Base-by-base conservation (phyloP, 2,329 filamentous ascomycete species). In the Exophiala calicioides region DNA sequence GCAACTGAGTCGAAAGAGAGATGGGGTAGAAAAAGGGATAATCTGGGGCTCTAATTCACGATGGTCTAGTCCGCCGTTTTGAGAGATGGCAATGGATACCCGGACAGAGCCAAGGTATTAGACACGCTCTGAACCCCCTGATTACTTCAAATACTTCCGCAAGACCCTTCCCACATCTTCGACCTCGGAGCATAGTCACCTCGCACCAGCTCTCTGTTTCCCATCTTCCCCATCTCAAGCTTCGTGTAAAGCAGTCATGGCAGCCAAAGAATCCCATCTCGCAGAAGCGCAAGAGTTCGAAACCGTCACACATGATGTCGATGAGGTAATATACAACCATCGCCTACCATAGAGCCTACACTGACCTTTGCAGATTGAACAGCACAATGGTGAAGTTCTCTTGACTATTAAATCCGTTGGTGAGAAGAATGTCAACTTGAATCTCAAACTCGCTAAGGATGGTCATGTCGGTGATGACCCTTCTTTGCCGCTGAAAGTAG, bases 361-460 rank as follows among this genome's bases (percentile, higher is more conserved):
- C 32, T 35, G 32, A 35, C 32, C n/a, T 19, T 18, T 13, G 32
- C 35, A 38, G 35, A 38, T 38, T 16, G 35, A 38, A 26, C 20
- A 12, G 19, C 16, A 38, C 35, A 38, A 38, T 13, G 35, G 35
- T 24, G 35, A 38, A 23, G 23, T 38, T 38, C 35, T 38, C 13
- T 23, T 38, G 8, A 18, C 16, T 8, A 18, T 38, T 13, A 24
- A 18, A 15, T 15, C 35, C 5, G 35, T n/a, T n/a, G n/a, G n/a
- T n/a, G n/a, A 7, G 35, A 26, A 21, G 27, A 38, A 38, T 23
- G 26, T 19, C 16, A 32, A 32, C 9, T 15, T n/a, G 18, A 37
- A 37, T 21, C 24, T 45, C 24, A 45, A 45, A 27, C 34, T 45
- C 31, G 42, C 42, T 5, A 38, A 38, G n/a, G 42, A 45, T 38